Conservation (phyloP, 2,329 filamentous ascomycete genomes). For the Sphaerostilbella broomeana region DNA sequence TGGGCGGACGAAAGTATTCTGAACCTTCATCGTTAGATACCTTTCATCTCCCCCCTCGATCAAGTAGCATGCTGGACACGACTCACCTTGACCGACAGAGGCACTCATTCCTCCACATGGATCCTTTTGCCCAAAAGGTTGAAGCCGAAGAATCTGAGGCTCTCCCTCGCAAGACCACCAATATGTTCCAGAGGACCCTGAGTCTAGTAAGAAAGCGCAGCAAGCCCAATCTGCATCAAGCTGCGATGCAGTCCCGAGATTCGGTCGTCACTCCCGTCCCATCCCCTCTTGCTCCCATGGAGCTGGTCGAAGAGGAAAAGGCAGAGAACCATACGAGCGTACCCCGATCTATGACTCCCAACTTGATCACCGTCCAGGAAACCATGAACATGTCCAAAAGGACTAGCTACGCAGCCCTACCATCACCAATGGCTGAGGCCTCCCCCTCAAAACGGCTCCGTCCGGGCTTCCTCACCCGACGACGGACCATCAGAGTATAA, state of each 20-base stretch:
- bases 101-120: constrained; percentile 47
- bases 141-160: constrained; percentile 25
- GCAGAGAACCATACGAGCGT: constrained; percentile 19
- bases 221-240: constrained; percentile 38
- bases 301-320: constrained; percentile 29
- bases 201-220: constrained; percentile 51
- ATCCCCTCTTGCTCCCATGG: constrained; percentile 26
- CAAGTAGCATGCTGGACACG: constrained; percentile 35
- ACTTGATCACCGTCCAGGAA: constrained; percentile 39
- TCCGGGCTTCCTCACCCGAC: constrained; percentile 30
- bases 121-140: constrained; percentile 43
- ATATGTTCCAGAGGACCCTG: constrained; percentile 47
- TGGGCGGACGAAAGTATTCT: constrained; percentile 26
- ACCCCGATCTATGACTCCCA: constrained; percentile 18
- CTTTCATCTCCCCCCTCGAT: constrained; percentile 34
- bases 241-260: constrained; percentile 30
- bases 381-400: constrained; percentile 39
- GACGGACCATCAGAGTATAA: constrained; percentile 35
- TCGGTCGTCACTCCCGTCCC: constrained; percentile 18
- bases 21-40: constrained; percentile 28
- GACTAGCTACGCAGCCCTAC: constrained; percentile 24
- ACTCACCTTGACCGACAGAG: constrained; percentile 30
- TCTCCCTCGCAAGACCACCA: constrained; percentile 38
- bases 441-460: constrained; percentile 28
- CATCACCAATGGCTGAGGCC: constrained; percentile 18